Evolutionary conservation across 164 flowering plant genomes (phyloP).

Genomic region (Tetracentron sinense): DNA sequence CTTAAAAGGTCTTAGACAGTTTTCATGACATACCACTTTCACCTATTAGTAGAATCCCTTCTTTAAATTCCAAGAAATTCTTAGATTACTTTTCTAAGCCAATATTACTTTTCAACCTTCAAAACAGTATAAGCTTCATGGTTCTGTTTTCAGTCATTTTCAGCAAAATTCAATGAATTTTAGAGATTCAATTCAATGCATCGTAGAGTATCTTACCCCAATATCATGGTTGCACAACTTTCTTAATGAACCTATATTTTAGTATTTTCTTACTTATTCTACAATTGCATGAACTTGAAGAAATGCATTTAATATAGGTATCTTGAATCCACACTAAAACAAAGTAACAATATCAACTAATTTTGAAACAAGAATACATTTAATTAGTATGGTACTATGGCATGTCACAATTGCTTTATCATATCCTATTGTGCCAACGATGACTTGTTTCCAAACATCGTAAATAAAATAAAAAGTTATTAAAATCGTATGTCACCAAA

Average conservation of each 20-base stretch:
- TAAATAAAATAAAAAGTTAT: too few relatives aligned
- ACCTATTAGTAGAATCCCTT: not conserved
- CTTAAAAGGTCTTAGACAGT: too few relatives aligned
- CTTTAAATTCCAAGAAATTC: not conserved
- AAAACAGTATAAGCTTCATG: not conserved
- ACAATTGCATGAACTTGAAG: constrained; percentile 8
- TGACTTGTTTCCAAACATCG: not conserved
- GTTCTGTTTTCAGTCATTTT: constrained; percentile 7
- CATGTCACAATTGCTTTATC: not conserved
- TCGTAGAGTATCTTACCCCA: not conserved
- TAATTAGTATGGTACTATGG: not conserved
- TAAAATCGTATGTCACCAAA: too few relatives aligned
- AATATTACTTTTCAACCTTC: not conserved
- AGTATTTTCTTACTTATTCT: constrained; percentile 6
- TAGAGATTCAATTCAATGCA: constrained; percentile 1
- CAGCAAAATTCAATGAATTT: constrained; percentile 3
- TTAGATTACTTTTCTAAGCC: not conserved
- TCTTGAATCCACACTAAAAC: constrained; percentile 4
- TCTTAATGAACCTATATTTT: not conserved
- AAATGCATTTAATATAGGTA: constrained; percentile 10
- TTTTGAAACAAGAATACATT: not conserved
- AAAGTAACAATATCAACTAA: not conserved
- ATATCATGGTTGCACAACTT: not conserved
- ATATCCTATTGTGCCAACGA: not conserved
- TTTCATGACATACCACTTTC: not conserved